Evolutionary conservation across 2,329 filamentous ascomycete species (phyloP).

Genomic region (Cordyceps cicadae): DNA sequence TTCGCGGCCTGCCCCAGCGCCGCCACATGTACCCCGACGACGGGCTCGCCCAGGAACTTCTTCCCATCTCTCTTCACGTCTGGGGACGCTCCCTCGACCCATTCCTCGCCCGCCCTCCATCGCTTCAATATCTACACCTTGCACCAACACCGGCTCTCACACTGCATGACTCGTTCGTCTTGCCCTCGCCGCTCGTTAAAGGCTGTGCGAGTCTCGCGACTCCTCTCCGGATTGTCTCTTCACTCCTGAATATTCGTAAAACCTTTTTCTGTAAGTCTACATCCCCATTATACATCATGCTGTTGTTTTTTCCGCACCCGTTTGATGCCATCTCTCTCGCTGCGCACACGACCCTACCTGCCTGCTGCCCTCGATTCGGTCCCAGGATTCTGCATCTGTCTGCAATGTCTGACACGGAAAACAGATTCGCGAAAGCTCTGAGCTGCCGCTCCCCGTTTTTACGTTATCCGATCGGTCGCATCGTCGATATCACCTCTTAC

Average conservation of each 20-base stretch:
- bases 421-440: not conserved
- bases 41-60: conserved; percentile 16
- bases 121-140: conserved; percentile 19
- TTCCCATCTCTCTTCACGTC: conserved; percentile 17
- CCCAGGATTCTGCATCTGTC: not conserved
- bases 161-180: conserved; percentile 11
- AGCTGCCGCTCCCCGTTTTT: not conserved
- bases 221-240: not conserved
- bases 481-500: not conserved
- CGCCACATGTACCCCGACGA: not conserved
- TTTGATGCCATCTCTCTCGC: not conserved
- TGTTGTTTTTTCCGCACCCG: conserved; percentile 1
- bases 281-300: not conserved
- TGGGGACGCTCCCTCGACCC: conserved; percentile 18
- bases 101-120: conserved; percentile 18
- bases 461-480: conserved; percentile 8
- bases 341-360: conserved; percentile 4
- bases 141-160: conserved; percentile 14
- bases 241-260: not conserved
- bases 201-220: not conserved
- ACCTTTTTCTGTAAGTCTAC: conserved; percentile 2
- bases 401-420: not conserved
- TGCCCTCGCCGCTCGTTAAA: conserved; percentile 10
- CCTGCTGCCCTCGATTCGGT: not conserved
- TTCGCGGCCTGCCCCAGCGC: not conserved